Evolutionary conservation across 108 stramenopile species (phyloP).

Genomic region (Phaeodactylum tricornutum): DNA sequence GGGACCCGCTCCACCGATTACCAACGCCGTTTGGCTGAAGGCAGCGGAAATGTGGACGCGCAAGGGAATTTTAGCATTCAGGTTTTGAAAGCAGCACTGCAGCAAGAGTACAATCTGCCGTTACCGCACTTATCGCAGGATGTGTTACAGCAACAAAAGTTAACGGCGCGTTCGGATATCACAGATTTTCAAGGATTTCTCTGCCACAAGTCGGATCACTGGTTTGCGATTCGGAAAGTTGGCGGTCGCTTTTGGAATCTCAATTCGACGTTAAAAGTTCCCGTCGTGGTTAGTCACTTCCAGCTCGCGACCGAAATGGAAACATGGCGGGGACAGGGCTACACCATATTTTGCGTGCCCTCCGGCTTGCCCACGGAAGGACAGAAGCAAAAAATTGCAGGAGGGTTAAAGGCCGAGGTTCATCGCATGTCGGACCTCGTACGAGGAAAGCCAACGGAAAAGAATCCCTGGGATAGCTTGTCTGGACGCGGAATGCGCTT

Average conservation of each 20-base stretch:
- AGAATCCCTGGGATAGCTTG: slow-evolving; percentile 60
- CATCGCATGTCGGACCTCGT: slow-evolving; percentile 38
- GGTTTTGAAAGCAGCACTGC: slow-evolving; percentile 44
- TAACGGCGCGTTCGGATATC: slow-evolving; percentile 23
- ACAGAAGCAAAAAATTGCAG: slow-evolving; percentile 8
- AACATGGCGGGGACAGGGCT: slow-evolving; percentile 21
- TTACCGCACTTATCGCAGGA: slow-evolving; percentile 7
- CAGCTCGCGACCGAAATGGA: slow-evolving; percentile 63
- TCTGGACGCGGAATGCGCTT: slow-evolving; percentile 65
- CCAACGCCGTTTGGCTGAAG: slow-evolving; percentile 53
- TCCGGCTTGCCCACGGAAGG: slow-evolving; percentile 26
- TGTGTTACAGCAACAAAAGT: background rate
- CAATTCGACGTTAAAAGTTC: slow-evolving; percentile 57
- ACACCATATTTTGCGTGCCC: slow-evolving; percentile 37
- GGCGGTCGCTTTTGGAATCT: slow-evolving; percentile 80
- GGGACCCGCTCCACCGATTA: slow-evolving; percentile 51
- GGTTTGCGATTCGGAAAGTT: slow-evolving; percentile 85
- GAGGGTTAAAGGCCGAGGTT: slow-evolving; percentile 9
- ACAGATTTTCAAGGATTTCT: slow-evolving; percentile 71
- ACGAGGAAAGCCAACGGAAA: slow-evolving; percentile 68
- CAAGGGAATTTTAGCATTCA: slow-evolving; percentile 78
- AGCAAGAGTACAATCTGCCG: slow-evolving; percentile 41
- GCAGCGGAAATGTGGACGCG: slow-evolving; percentile 66
- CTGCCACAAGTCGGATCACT: slow-evolving; percentile 61
- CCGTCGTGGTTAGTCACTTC: slow-evolving; percentile 69